Evolutionary conservation across 371 early-diverging fungal genomes (phyloP), one percentile per base, ranked within the genome.

Genomic region (Mortierella sp.): DNA sequence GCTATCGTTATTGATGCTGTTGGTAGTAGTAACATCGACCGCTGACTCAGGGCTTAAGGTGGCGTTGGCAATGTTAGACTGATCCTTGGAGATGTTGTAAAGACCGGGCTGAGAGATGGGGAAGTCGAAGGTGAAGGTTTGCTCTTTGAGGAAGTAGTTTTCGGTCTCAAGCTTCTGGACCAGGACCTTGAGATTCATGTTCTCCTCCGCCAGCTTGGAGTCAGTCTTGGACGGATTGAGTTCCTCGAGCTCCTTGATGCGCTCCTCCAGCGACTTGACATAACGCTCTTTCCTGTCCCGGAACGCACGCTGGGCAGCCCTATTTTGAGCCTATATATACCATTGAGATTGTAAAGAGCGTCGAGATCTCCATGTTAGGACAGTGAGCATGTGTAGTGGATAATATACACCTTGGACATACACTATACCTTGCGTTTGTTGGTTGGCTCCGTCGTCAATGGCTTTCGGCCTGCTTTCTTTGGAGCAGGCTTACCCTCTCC

Each of bases 291-390:
- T 89, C 54, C 92, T 85, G 60, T 91, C 89, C 34, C 92, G 83
- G 70, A 91, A 91, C 9, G 92, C 92, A 19, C 92, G 83, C 73
- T 91, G 92, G 0, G 92, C 92, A 12, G 90, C 90, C 37, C 92
- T 80, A 64, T 91, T 91, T 63, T 91, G 92, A 6, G 90, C 90
- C 49, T 89, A 49, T 14, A 39, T 48, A n/a, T n/a, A n/a, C n/a
- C n/a, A n/a, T n/a, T n/a, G n/a, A n/a, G n/a, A n/a, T n/a, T n/a
- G n/a, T n/a, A n/a, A n/a, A n/a, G n/a, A n/a, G n/a, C n/a, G n/a
- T n/a, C n/a, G n/a, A n/a, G n/a, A n/a, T n/a, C n/a, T n/a, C n/a
- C n/a, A n/a, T n/a, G n/a, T n/a, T n/a, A n/a, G n/a, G n/a, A n/a
- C n/a, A n/a, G 23, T 21, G 24, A n/a, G n/a, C n/a, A n/a, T 12